Percentiles rank a stretch among this genome's conserved stretches.
Evolutionary conservation across 768 basidiomycete genomes (phyloP).

Genomic region (Candolleomyces aberdarensis): DNA sequence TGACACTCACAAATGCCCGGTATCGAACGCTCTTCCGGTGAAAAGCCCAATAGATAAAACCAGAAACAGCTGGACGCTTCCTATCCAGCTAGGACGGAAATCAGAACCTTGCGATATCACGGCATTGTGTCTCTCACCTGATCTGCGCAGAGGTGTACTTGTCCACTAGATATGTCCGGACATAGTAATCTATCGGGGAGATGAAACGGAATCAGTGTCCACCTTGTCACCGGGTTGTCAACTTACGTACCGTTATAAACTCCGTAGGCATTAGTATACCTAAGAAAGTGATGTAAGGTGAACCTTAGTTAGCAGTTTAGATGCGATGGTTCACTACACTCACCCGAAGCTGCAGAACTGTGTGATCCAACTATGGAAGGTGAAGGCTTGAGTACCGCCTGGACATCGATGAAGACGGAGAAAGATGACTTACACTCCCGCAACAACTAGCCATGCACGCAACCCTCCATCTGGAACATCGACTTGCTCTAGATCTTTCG

Average conservation of each 20-base stretch:
- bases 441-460: slow-evolving; percentile 38
- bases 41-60: slow-evolving; percentile 41
- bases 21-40: slow-evolving; percentile 48
- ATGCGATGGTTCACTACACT: neutral
- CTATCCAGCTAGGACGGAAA: slow-evolving; percentile 33
- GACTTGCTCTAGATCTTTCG: neutral
- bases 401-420: neutral
- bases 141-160: slow-evolving; percentile 33
- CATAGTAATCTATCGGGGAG: slow-evolving; percentile 33
- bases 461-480: slow-evolving; percentile 37
- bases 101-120: neutral
- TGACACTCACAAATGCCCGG: slow-evolving; percentile 43
- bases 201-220: slow-evolving; percentile 11
- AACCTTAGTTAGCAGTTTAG: neutral
- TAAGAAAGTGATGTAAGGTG: slow-evolving; percentile 8
- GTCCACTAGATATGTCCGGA: slow-evolving; percentile 31
- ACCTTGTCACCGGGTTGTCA: neutral
- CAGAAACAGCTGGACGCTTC: slow-evolving; percentile 47
- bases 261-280: slow-evolving; percentile 35
- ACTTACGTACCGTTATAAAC: slow-evolving; percentile 28
- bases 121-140: slow-evolving; percentile 19
- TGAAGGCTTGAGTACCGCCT: neutral
- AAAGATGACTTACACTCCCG: slow-evolving; percentile 37
- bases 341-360: slow-evolving; percentile 46
- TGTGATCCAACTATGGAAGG: slow-evolving; percentile 30